Conservation (phyloP, 1,139 yeast species). For the Taphrina deformans region DNA sequence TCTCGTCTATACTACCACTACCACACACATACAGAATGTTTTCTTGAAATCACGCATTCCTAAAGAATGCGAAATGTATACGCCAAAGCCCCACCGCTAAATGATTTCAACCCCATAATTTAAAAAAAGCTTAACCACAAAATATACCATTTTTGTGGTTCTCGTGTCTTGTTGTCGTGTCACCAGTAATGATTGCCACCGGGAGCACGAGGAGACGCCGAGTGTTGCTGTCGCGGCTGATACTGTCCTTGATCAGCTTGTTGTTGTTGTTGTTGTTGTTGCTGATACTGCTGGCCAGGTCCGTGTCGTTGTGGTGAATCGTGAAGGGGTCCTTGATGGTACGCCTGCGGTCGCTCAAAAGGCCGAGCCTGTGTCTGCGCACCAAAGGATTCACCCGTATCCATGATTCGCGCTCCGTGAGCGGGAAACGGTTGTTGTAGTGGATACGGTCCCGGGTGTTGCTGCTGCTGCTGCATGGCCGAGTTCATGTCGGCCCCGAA, state of each 20-base stretch:
- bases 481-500: background rate
- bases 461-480: background rate
- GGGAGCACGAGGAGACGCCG: background rate
- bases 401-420: background rate
- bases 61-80: background rate
- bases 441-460: conserved; percentile 1
- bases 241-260: background rate
- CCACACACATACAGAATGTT: too few relatives aligned
- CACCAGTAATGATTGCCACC: background rate
- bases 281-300: background rate
- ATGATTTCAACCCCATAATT: background rate
- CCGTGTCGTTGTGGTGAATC: background rate
- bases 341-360: background rate
- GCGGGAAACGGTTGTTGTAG: background rate
- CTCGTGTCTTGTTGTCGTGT: too few relatives aligned
- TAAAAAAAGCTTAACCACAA: too few relatives aligned
- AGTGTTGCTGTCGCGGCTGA: background rate
- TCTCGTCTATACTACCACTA: too few relatives aligned
- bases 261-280: conserved; percentile 9
- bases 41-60: too few relatives aligned
- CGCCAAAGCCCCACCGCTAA: conserved; percentile 12
- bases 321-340: background rate
- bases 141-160: too few relatives aligned
- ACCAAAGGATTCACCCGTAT: too few relatives aligned
- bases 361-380: background rate